Evolutionary conservation across 768 basidiomycete genomes (phyloP).

Genomic region (Suillus placidus): DNA sequence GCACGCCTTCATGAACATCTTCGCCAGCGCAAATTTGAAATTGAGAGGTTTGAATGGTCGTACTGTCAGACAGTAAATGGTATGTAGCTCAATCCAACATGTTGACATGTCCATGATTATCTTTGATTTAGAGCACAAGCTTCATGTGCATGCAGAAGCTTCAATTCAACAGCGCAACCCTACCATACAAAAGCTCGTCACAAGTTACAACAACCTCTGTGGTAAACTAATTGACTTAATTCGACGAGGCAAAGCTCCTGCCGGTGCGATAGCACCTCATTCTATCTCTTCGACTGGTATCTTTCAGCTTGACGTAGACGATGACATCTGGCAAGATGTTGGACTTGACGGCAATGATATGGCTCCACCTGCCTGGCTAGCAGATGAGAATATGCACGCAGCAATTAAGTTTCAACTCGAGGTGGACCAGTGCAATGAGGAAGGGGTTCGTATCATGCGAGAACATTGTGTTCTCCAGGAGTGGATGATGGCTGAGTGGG

Average conservation of each 20-base stretch:
- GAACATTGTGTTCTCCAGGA: conserved; percentile 23
- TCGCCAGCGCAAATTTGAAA: background rate
- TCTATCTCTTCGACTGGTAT: conserved; percentile 25
- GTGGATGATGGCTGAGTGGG: conserved; percentile 35
- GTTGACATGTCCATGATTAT: background rate
- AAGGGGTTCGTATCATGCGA: conserved; percentile 18
- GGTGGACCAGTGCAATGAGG: conserved; percentile 31
- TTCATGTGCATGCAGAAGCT: background rate
- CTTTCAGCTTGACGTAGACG: conserved; percentile 39
- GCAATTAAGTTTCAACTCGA: conserved; percentile 14
- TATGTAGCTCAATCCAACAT: background rate
- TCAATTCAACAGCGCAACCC: background rate
- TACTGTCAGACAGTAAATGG: background rate
- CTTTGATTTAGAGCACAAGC: background rate
- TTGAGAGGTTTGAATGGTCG: background rate
- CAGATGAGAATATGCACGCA: background rate
- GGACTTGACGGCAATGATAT: conserved; percentile 22
- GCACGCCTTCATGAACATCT: background rate
- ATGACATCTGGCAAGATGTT: conserved; percentile 38
- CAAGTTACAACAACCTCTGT: background rate
- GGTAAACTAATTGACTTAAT: conserved; percentile 17
- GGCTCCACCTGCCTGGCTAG: conserved; percentile 12
- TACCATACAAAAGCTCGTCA: background rate
- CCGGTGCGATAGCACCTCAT: conserved; percentile 23
- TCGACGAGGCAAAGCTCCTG: conserved; percentile 22